Conservation (phyloP, 75 land plant genomes). For the Adiantum capillusveneris region DNA sequence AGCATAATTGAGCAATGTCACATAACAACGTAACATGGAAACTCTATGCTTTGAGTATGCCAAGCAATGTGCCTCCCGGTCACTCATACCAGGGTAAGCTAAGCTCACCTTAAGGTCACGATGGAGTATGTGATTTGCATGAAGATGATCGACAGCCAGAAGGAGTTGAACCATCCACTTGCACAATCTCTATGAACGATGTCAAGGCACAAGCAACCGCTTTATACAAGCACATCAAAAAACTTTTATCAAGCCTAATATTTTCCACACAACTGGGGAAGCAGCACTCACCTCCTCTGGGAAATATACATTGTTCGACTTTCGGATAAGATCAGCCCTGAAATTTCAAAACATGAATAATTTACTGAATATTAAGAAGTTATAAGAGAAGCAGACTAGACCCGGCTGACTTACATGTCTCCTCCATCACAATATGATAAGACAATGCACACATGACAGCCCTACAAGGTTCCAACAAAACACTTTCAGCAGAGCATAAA, state of each 20-base stretch:
- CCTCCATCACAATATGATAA: constrained; percentile 97
- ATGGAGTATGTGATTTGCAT: constrained; percentile 73
- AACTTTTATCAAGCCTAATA: neutral
- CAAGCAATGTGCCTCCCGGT: too few relatives aligned
- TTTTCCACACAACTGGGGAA: too few relatives aligned
- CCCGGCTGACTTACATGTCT: constrained; percentile 68
- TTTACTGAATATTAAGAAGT: neutral
- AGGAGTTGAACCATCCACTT: constrained; percentile 55
- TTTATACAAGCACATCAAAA: neutral
- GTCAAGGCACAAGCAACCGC: neutral
- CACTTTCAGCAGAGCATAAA: too few relatives aligned
- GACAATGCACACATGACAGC: constrained; percentile 94
- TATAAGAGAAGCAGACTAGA: neutral
- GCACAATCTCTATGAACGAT: constrained; percentile 42
- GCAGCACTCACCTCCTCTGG: constrained; percentile 67
- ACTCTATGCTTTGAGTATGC: too few relatives aligned
- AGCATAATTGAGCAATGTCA: too few relatives aligned
- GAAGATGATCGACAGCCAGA: constrained; percentile 75
- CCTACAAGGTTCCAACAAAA: too few relatives aligned
- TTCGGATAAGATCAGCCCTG: constrained; percentile 76
- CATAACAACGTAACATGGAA: too few relatives aligned
- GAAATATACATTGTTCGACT: constrained; percentile 58
- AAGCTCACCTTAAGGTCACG: constrained; percentile 82
- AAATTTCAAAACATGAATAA: neutral
- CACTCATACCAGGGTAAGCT: too few relatives aligned